Evolutionary conservation across 768 basidiomycete species (phyloP), one percentile per base, ranked within the genome.

Genomic region (Paxillus ammoniavirescens): DNA sequence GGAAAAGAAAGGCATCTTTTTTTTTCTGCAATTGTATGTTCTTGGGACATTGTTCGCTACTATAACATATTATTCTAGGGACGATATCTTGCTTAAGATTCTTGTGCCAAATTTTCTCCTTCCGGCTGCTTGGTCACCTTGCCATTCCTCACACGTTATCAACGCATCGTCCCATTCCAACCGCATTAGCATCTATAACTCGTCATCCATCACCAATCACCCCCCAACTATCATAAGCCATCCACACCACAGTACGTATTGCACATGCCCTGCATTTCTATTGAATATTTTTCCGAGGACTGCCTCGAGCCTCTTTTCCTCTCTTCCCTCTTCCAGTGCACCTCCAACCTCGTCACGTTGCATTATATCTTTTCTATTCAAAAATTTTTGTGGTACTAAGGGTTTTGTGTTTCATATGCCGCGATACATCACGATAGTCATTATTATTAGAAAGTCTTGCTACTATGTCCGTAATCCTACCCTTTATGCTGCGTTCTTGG

Each of bases 21-120:
- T 52, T 51, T 50, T 59, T 60, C 53, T 56, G 56, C 51, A 49
- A 54, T 45, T 68, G 65, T 69, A 69, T 45, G 62, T 69, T 68
- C 58, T 71, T 71, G 67, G 67, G 69, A 71, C 67, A 65, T 59
- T 68, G 60, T 67, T 71, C 57, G 55, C 46, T 60, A 61, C 52
- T 56, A 69, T 69, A 69, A 68, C 69, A 63, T 69, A 69, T 67
- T 66, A 70, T 62, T 66, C 59, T 58, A 69, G 69, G 67, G 58
- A 67, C 47, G 50, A 64, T 64, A 52, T 64, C 49, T 66, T 71
- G 67, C 64, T 68, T 59, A 44, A 59, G 47, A 18, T 52, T 37
- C 28, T 38, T 45, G 43, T n/a, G 30, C 18, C 21, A 33, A 33
- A 8, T 28, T 52, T 36, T 36, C 26, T 21, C 31, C 38, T 31